Evolutionary conservation across 2,329 filamentous ascomycete species (phyloP).

Genomic region (Pezicula radicicola): DNA sequence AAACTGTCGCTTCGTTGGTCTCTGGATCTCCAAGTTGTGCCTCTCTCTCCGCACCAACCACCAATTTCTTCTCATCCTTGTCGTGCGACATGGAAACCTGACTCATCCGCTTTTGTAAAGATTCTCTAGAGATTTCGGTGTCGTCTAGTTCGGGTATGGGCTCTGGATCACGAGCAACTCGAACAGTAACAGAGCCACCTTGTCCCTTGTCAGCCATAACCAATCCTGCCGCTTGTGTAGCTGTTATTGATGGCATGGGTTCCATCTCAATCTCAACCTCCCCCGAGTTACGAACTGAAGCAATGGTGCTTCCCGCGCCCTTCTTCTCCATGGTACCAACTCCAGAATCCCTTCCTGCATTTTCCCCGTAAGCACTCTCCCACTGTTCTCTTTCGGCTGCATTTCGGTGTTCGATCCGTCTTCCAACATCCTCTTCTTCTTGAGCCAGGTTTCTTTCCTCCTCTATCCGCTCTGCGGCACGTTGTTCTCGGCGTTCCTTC

Average conservation of each 20-base stretch:
- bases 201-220: conserved; percentile 39
- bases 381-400: conserved; percentile 63
- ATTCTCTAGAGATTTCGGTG: conserved; percentile 46
- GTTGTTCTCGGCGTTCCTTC: conserved; percentile 55
- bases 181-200: conserved; percentile 21
- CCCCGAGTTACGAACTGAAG: conserved; percentile 30
- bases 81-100: conserved; percentile 19
- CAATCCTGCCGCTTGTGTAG: conserved; percentile 32
- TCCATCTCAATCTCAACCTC: conserved; percentile 53
- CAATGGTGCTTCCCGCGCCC: conserved; percentile 17
- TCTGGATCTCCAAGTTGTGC: conserved; percentile 15
- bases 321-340: conserved; percentile 40
- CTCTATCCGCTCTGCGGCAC: conserved; percentile 46
- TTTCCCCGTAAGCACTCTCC: conserved; percentile 75
- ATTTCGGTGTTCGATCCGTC: conserved; percentile 60
- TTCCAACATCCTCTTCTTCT: conserved; percentile 69
- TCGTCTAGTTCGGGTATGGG: conserved; percentile 14
- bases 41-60: conserved; percentile 29
- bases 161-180: conserved; percentile 17
- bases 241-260: conserved; percentile 32
- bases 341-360: conserved; percentile 33
- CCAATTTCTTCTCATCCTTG: conserved; percentile 30
- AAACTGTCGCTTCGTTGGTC: conserved; percentile 24
- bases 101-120: conserved; percentile 48
- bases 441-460: conserved; percentile 52